These are phyloP conservation scores for Aspergillus diversus DNA, from an alignment of 495 filamentous ascomycete species.

Conservation along the genomic window DNA sequence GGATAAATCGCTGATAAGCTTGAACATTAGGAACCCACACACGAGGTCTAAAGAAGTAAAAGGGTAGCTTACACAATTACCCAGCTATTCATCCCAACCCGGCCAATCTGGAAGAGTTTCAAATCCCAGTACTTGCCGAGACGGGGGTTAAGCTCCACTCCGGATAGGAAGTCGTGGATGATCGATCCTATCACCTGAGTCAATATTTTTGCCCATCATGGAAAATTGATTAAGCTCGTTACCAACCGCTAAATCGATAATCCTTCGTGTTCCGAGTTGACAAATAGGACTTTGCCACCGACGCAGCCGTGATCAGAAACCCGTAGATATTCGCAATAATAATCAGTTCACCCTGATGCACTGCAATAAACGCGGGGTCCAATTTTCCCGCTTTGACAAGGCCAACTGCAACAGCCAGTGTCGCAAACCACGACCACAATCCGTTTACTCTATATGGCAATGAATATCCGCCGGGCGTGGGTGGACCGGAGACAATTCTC, in stretches of 20 bases:
- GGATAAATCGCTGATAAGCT: constrained; percentile 43
- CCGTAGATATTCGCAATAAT: background rate
- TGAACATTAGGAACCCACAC: background rate
- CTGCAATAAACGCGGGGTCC: background rate
- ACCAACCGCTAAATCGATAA: background rate
- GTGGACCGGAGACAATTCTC: background rate
- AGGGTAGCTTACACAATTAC: constrained; percentile 38
- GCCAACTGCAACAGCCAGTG: background rate
- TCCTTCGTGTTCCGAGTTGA: background rate
- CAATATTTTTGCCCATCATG: background rate
- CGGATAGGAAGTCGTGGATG: constrained; percentile 14
- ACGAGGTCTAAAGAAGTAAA: background rate
- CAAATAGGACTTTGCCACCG: background rate
- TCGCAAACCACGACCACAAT: background rate
- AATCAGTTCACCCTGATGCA: background rate
- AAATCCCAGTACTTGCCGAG: constrained; percentile 51
- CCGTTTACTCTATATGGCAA: background rate
- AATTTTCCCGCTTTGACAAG: background rate
- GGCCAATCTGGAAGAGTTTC: constrained; percentile 55
- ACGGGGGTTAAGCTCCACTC: constrained; percentile 54
- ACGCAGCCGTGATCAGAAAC: background rate
- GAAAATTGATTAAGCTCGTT: background rate
- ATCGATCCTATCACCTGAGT: background rate
- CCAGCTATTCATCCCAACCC: constrained; percentile 49
- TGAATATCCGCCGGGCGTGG: background rate